A percentile compares a stretch with the other conserved stretches of the same genome.
Conservation (phyloP, 2,329 filamentous ascomycete genomes). For the Microcyclosporella mali region DNA sequence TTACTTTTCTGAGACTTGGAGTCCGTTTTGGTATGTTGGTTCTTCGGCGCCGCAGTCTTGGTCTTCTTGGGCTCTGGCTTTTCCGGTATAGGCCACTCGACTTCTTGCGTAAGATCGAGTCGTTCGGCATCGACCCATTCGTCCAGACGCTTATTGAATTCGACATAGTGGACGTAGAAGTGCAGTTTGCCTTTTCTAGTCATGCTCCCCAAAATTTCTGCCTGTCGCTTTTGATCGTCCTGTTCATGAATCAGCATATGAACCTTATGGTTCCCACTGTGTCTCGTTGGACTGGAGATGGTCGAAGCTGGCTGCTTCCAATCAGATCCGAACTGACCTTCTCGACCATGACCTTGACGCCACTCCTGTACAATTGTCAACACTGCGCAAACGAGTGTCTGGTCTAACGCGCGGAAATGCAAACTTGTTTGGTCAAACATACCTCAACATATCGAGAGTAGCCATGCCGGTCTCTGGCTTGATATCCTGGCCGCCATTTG, state of each 20-base stretch:
- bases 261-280: not conserved
- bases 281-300: slow-evolving; percentile 21
- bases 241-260: slow-evolving; percentile 27
- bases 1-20: slow-evolving; percentile 39
- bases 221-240: slow-evolving; percentile 80
- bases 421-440: slow-evolving; percentile 32
- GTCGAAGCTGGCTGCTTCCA: slow-evolving; percentile 12
- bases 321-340: slow-evolving; percentile 49
- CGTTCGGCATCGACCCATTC: slow-evolving; percentile 84
- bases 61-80: slow-evolving; percentile 88
- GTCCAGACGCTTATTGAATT: slow-evolving; percentile 85
- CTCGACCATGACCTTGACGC: slow-evolving; percentile 61
- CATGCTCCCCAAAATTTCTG: slow-evolving; percentile 92
- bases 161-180: slow-evolving; percentile 96
- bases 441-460: slow-evolving; percentile 77
- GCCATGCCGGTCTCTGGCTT: slow-evolving; percentile 71
- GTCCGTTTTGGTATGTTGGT: slow-evolving; percentile 29
- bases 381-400: not conserved
- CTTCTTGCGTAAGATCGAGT: slow-evolving; percentile 81
- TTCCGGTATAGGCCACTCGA: slow-evolving; percentile 92
- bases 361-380: slow-evolving; percentile 47
- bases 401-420: not conserved
- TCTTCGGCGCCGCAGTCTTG: slow-evolving; percentile 38
- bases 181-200: slow-evolving; percentile 81
- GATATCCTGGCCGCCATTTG: slow-evolving; percentile 25